phyloP scores from a whole-genome alignment of 73 alveolate genomes.

The Breviolum minutum region DNA sequence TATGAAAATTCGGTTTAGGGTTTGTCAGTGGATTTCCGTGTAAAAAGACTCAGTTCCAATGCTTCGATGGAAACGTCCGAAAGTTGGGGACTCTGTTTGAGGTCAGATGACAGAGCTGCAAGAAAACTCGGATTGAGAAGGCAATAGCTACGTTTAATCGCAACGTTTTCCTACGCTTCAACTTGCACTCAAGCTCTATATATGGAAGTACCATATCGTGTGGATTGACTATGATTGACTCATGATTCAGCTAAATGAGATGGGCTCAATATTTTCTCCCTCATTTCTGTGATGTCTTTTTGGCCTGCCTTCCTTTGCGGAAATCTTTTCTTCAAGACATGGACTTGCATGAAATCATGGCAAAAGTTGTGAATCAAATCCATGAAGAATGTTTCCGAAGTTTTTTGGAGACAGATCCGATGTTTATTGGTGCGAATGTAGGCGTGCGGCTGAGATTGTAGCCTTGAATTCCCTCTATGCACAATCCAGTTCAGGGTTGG shows the following conservation, averaged over 20 bases:
- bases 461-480: constrained; percentile 86
- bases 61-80: too few relatives aligned
- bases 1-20: not conserved
- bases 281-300: too few relatives aligned
- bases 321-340: too few relatives aligned
- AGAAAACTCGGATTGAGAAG: constrained; percentile 61
- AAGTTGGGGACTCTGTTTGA: not conserved
- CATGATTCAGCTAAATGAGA: too few relatives aligned
- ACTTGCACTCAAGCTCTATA: too few relatives aligned
- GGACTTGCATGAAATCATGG: not conserved
- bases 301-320: too few relatives aligned
- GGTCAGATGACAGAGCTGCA: constrained; percentile 46
- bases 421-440: not conserved
- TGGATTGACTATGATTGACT: too few relatives aligned
- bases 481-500: constrained; percentile 87
- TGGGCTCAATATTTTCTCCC: too few relatives aligned
- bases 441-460: constrained; percentile 85
- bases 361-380: not conserved
- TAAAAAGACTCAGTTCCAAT: too few relatives aligned
- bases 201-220: not conserved
- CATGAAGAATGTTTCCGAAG: not conserved
- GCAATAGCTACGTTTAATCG: not conserved
- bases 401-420: not conserved
- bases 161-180: too few relatives aligned
- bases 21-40: not conserved